phyloP scores from a whole-genome alignment of 331 rosid genomes.

The Dryas integrifolia region DNA sequence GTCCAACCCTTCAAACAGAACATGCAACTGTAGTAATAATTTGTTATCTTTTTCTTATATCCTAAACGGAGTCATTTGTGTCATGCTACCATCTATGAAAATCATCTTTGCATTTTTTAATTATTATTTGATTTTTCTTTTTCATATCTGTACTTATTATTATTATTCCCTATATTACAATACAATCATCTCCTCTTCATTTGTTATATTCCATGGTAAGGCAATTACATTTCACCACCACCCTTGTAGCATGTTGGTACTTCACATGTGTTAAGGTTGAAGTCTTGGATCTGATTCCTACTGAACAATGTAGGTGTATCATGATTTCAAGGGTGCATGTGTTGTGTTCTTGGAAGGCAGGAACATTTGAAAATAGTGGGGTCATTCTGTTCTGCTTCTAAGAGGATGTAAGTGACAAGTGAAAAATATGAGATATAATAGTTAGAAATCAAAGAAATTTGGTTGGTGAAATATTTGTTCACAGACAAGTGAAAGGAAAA shows the following conservation, averaged over 20 bases:
- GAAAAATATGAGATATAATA: neutral
- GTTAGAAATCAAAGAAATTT: neutral
- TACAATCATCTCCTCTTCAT: neutral
- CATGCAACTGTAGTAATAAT: neutral
- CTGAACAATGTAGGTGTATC: neutral
- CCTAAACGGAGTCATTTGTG: neutral
- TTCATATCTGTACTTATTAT: neutral
- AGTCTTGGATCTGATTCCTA: neutral
- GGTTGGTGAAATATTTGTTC: neutral
- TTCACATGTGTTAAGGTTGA: neutral
- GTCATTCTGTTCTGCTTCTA: neutral
- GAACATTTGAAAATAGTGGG: neutral
- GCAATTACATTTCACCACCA: neutral
- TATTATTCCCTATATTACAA: neutral
- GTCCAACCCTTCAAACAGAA: neutral
- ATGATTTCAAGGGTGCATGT: neutral
- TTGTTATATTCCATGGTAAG: neutral
- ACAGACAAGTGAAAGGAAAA: neutral
- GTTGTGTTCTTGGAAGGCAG: neutral
- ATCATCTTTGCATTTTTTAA: neutral
- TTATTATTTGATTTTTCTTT: neutral
- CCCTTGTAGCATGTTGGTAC: neutral
- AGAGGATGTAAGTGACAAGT: neutral
- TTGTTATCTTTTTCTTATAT: neutral
- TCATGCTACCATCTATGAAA: no score